Percentiles rank a stretch among this genome's conserved stretches.
Evolutionary conservation across 164 flowering plant species (phyloP).

Genomic region (Macadamia tetraphylla): DNA sequence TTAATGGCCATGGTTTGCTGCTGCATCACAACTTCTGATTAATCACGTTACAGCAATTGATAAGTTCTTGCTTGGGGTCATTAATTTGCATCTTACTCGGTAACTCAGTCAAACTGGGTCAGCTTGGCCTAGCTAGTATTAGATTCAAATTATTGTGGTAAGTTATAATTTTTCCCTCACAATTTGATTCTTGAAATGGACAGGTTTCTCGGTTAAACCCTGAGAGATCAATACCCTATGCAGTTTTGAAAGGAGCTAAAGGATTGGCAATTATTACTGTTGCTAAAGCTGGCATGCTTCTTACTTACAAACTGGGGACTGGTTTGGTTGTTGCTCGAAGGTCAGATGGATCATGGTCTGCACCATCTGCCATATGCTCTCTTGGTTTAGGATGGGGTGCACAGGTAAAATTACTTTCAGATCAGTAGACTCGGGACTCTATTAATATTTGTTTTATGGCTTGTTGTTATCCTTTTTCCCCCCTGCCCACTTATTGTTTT

Average conservation of each 20-base stretch:
- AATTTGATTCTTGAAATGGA: slow-evolving; percentile 11
- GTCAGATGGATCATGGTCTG: slow-evolving; percentile 96
- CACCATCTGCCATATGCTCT: slow-evolving; percentile 85
- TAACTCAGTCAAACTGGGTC: not conserved
- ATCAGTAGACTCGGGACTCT: not conserved
- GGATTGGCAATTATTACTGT: slow-evolving; percentile 89
- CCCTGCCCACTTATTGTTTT: too few relatives aligned
- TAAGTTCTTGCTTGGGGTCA: too few relatives aligned
- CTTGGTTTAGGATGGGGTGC: slow-evolving; percentile 97
- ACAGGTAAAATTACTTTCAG: slow-evolving; percentile 49
- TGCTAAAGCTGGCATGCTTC: slow-evolving; percentile 74
- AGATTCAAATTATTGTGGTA: not conserved
- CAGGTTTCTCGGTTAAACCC: slow-evolving; percentile 77
- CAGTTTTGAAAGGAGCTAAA: slow-evolving; percentile 79
- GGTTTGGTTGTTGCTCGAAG: slow-evolving; percentile 89
- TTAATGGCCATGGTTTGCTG: too few relatives aligned
- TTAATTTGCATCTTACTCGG: not conserved
- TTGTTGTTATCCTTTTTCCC: too few relatives aligned
- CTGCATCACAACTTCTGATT: not conserved
- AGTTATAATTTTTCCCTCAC: not conserved
- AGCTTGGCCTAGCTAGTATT: not conserved
- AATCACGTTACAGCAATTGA: not conserved
- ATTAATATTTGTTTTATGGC: too few relatives aligned
- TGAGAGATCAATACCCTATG: slow-evolving; percentile 72
- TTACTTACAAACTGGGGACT: slow-evolving; percentile 89